Evolutionary conservation across 2,329 filamentous ascomycete species (phyloP), one percentile per base, ranked within the genome.

Genomic region (Simplicillium aogashimaense): DNA sequence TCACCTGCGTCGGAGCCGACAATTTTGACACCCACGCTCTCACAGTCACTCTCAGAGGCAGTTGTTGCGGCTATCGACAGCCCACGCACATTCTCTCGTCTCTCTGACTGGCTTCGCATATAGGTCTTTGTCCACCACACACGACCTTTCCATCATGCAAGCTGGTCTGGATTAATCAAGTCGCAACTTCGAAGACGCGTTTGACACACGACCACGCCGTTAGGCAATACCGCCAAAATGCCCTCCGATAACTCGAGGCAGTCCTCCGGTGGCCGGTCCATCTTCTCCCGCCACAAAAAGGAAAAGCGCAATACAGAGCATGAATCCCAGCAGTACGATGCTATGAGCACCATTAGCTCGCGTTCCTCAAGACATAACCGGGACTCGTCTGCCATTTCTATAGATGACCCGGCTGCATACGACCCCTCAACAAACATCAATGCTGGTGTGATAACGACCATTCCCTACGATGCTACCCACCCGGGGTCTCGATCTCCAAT

Each of bases 251-350:
- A 89, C 67, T 73, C 82, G 54, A 80, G 85, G 63, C 84, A 90
- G 70, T 87, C 84, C 49, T 88, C 86, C 41, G 66, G 66, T 53
- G 72, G 72, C 55, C 82, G 80, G 57, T 86, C 83, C 47, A 87
- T 95, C 70, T 95, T 95, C 68, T 88, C 86, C 54, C 78, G 88
- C 57, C 84, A 81, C 65, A 92, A 87, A 67, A 74, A 76, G 53
- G 71, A 74, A 52, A 75, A 76, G 53, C 76, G 80, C 58, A 70
- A 72, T 53, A 63, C 69, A 46, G 75, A 77, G 59, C 70, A 76
- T 51, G 76, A 81, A 54, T 67, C 70, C 50, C 20, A 25, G 20
- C 20, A 25, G 20, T 70, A 75, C 53, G 78, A 83, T 50, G 72
- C 76, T 39, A 65, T 70, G 52, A 80, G 70, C 60, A 70, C 74